Evolutionary conservation across 73 alveolate species (phyloP).

Genomic region (Uronychia setigera): DNA sequence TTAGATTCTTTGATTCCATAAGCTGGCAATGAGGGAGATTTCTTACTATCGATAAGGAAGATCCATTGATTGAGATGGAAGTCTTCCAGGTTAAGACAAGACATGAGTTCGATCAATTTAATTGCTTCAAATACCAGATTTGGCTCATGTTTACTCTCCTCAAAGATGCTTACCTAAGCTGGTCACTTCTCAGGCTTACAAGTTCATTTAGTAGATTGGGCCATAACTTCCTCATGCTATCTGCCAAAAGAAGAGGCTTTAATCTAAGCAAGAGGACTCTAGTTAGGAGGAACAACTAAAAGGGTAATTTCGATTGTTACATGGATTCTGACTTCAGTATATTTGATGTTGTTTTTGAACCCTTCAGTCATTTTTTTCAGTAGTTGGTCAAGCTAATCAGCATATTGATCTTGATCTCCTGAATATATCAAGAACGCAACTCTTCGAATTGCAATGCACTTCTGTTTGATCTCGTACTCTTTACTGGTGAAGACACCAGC

Average conservation of each 20-base stretch:
- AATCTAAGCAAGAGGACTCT: conserved; percentile 83
- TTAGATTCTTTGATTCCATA: not conserved
- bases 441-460: conserved; percentile 62
- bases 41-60: conserved; percentile 81
- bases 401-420: conserved; percentile 51
- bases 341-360: conserved; percentile 58
- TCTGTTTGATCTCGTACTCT: conserved; percentile 57
- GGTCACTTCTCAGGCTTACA: conserved; percentile 8
- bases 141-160: conserved; percentile 64
- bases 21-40: conserved; percentile 31
- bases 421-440: conserved; percentile 62
- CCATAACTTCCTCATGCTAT: conserved; percentile 87
- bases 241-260: conserved; percentile 72
- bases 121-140: conserved; percentile 77
- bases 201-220: conserved; percentile 87
- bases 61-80: conserved; percentile 91
- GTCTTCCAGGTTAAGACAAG: conserved; percentile 85
- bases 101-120: conserved; percentile 82
- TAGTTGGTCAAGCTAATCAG: conserved; percentile 56
- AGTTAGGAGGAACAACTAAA: conserved; percentile 78
- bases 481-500: conserved; percentile 66
- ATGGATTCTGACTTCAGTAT: conserved; percentile 71
- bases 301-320: no score
- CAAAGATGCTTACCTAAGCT: conserved; percentile 56
- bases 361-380: conserved; percentile 73